These are phyloP conservation scores for Irpex sp. DNA, from an alignment of 1,284 basidiomycete genomes.

Conservation along the genomic window DNA sequence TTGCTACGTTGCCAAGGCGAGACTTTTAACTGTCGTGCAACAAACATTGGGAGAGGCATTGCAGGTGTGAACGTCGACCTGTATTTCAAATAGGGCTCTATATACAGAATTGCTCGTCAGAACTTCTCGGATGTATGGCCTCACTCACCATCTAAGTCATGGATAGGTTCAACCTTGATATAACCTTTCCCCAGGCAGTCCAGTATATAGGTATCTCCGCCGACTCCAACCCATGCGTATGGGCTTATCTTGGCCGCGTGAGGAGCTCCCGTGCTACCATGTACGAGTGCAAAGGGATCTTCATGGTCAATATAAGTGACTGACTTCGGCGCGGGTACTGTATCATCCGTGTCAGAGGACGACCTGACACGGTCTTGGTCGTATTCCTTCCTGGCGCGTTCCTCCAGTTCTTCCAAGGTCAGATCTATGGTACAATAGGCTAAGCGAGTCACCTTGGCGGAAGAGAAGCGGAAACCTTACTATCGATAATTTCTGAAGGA, in stretches of 20 bases:
- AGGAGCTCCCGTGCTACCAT: constrained; percentile 48
- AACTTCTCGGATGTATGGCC: neutral
- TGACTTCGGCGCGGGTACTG: constrained; percentile 55
- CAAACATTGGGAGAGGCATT: constrained; percentile 38
- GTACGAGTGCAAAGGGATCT: constrained; percentile 67
- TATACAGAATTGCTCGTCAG: neutral
- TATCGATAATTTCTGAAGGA: constrained; percentile 65
- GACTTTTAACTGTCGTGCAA: constrained; percentile 42
- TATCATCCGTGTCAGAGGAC: constrained; percentile 20
- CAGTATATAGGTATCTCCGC: constrained; percentile 71
- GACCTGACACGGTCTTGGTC: constrained; percentile 9
- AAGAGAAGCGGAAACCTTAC: constrained; percentile 31
- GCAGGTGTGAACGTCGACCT: constrained; percentile 54
- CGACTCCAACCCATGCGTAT: constrained; percentile 83
- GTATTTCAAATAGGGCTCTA: constrained; percentile 33
- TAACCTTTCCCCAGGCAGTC: constrained; percentile 77
- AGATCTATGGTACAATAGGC: constrained; percentile 38
- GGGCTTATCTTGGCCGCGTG: constrained; percentile 48
- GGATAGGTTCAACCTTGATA: constrained; percentile 60
- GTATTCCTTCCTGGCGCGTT: constrained; percentile 29
- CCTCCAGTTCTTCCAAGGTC: constrained; percentile 45
- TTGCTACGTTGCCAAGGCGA: constrained; percentile 56
- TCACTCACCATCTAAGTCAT: constrained; percentile 37
- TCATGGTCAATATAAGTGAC: constrained; percentile 83
- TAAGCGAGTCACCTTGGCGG: neutral